Evolutionary conservation across 1,284 basidiomycete genomes (phyloP), one percentile per base, ranked within the genome.

Genomic region (Pseudozyma sp.): DNA sequence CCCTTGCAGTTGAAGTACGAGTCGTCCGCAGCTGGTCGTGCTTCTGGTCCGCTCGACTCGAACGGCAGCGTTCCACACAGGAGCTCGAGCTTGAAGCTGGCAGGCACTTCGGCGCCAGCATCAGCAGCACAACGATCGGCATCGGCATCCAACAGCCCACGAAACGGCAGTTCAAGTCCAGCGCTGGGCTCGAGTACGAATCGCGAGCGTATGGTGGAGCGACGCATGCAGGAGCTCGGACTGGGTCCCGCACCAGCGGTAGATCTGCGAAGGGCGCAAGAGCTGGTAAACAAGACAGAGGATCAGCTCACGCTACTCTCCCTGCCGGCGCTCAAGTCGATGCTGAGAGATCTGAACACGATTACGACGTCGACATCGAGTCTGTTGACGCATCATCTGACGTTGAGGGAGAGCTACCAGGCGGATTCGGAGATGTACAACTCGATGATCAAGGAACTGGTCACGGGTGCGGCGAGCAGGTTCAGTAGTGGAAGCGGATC

Each of bases 341-440:
- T 83, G 49, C 40, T 66, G 49, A 42, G 68, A 7, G 81, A 83
- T 53, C 67, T 81, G 45, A 65, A 77, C 40, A 60, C 65, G 2
- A 55, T 83, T 29, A 79, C 79, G 8, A 66, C 68, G 16, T 70
- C 71, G 30, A 70, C 77, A 5, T 80, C 79, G 43, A 61, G 67
- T 7, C 53, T 81, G 39, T 65, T 83, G 44, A 81, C 81, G n/a
- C 75, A 83, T 53, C 75, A 82, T 24, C 60, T 83, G 46, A 78
- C 75, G 50, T 43, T 81, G 46, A 63, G 81, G 48, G 81, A 83
- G 45, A 75, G 78, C 48, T 78, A 78, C 37, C 46, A 66, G 29
- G 72, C 81, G 8, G 81, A 83, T 43, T 68, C 77, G 43, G 81
- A 83, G 57, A 77, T 81, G 75, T 82, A 79, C 68, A 79, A 83